Evolutionary conservation across 2,329 filamentous ascomycete genomes (phyloP).

Genomic region (Geosmithia morbida): DNA sequence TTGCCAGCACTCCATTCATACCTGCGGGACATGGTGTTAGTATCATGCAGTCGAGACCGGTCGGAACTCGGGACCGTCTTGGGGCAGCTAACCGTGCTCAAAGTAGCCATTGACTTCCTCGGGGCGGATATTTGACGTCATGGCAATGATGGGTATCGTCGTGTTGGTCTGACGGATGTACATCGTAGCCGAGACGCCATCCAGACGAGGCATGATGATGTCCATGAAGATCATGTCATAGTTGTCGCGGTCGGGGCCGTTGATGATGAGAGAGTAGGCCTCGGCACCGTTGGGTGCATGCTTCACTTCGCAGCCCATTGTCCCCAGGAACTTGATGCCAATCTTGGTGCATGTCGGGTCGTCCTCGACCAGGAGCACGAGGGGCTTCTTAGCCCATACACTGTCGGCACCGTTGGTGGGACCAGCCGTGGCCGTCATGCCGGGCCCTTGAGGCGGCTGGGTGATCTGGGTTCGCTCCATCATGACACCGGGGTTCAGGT

Average conservation of each 20-base stretch:
- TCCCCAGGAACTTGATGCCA: slow-evolving; percentile 51
- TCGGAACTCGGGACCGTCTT: neutral
- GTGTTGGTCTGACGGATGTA: slow-evolving; percentile 80
- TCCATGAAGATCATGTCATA: slow-evolving; percentile 73
- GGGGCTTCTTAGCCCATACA: slow-evolving; percentile 40
- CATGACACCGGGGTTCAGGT: slow-evolving; percentile 20
- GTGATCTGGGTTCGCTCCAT: slow-evolving; percentile 20
- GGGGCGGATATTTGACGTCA: slow-evolving; percentile 96
- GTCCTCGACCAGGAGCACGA: slow-evolving; percentile 83
- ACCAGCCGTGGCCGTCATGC: slow-evolving; percentile 5
- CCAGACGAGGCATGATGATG: slow-evolving; percentile 93
- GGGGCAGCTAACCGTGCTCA: slow-evolving; percentile 60
- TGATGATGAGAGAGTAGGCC: slow-evolving; percentile 71
- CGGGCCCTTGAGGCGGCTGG: slow-evolving; percentile 4
- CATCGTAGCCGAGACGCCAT: slow-evolving; percentile 88
- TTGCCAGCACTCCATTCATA: slow-evolving; percentile 95
- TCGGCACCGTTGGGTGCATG: slow-evolving; percentile 68
- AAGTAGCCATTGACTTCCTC: slow-evolving; percentile 98
- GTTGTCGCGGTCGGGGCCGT: slow-evolving; percentile 22
- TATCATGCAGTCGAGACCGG: no score
- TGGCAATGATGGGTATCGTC: slow-evolving; percentile 80
- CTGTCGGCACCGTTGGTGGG: neutral
- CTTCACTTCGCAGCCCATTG: slow-evolving; percentile 53
- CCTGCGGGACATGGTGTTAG: slow-evolving; percentile 33
- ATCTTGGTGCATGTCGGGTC: slow-evolving; percentile 54